phyloP scores from a whole-genome alignment of 768 basidiomycete species.

The Coprinellus aureogranulatus region DNA sequence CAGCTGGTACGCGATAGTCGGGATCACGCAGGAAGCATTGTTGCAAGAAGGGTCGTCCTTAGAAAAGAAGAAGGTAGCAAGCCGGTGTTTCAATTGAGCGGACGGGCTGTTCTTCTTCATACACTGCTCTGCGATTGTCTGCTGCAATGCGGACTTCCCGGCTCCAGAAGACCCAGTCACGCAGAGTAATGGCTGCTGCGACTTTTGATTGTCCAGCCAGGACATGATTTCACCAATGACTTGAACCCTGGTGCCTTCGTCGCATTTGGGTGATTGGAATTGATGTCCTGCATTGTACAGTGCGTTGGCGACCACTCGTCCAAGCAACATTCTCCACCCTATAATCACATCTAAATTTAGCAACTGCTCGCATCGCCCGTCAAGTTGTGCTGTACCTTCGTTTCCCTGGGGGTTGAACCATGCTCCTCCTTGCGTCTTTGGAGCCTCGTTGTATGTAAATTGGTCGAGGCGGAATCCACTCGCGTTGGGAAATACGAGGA shows the following conservation, averaged over 20 bases:
- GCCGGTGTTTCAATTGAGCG: too few relatives aligned
- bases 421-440: too few relatives aligned
- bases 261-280: slow-evolving; percentile 6
- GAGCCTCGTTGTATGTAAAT: too few relatives aligned
- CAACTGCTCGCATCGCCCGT: too few relatives aligned
- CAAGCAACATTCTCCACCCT: neutral
- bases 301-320: neutral
- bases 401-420: too few relatives aligned
- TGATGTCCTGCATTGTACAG: neutral
- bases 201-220: neutral
- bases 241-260: slow-evolving; percentile 4
- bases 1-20: slow-evolving; percentile 12
- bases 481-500: too few relatives aligned
- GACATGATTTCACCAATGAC: neutral
- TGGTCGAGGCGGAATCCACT: too few relatives aligned
- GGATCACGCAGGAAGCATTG: slow-evolving; percentile 2
- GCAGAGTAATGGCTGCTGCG: neutral
- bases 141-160: slow-evolving; percentile 4
- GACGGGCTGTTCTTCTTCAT: neutral
- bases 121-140: slow-evolving; percentile 9
- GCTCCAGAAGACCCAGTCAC: neutral
- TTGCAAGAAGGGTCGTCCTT: neutral
- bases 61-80: slow-evolving; percentile 9
- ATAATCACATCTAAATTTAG: too few relatives aligned
- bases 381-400: too few relatives aligned